Evolutionary conservation across 495 filamentous ascomycete genomes (phyloP).

Genomic region (Friedmanniomyces endolithicus): DNA sequence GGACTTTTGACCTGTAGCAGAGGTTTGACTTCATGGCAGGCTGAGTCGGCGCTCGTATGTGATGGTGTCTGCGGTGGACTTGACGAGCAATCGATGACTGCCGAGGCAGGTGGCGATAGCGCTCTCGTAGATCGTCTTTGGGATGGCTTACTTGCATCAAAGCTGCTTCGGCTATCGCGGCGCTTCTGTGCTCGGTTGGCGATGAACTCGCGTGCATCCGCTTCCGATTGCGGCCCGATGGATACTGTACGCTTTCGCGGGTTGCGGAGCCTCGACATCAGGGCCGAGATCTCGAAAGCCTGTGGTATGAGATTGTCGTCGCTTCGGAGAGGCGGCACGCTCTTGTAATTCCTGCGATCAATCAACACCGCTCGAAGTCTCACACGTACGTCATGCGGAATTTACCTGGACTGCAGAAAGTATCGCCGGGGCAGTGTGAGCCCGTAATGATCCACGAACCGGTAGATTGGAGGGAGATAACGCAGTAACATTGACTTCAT

Average conservation of each 20-base stretch:
- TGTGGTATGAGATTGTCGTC: conserved; percentile 79
- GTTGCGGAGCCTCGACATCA: conserved; percentile 68
- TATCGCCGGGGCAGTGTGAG: conserved; percentile 70
- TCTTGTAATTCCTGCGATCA: conserved; percentile 58
- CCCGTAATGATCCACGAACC: conserved; percentile 67
- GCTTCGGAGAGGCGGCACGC: conserved; percentile 61
- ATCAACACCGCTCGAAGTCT: neutral
- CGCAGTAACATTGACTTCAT: conserved; percentile 73
- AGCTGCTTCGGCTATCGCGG: conserved; percentile 50
- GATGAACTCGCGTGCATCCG: conserved; percentile 89
- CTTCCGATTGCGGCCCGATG: conserved; percentile 85
- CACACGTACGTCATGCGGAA: conserved; percentile 13
- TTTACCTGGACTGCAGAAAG: conserved; percentile 73
- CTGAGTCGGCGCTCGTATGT: neutral
- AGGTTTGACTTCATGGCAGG: neutral
- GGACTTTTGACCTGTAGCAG: neutral
- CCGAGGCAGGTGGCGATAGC: neutral
- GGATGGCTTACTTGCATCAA: neutral
- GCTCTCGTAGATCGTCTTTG: neutral
- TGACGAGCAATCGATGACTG: neutral
- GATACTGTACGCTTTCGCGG: conserved; percentile 72
- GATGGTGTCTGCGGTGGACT: neutral
- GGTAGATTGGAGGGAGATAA: conserved; percentile 72
- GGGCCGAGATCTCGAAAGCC: conserved; percentile 65
- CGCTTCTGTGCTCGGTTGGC: conserved; percentile 79